Percentiles rank a stretch among this genome's conserved stretches.
phyloP scores from a whole-genome alignment of 2,329 filamentous ascomycete genomes.

The Aspergillus fijiensis region DNA sequence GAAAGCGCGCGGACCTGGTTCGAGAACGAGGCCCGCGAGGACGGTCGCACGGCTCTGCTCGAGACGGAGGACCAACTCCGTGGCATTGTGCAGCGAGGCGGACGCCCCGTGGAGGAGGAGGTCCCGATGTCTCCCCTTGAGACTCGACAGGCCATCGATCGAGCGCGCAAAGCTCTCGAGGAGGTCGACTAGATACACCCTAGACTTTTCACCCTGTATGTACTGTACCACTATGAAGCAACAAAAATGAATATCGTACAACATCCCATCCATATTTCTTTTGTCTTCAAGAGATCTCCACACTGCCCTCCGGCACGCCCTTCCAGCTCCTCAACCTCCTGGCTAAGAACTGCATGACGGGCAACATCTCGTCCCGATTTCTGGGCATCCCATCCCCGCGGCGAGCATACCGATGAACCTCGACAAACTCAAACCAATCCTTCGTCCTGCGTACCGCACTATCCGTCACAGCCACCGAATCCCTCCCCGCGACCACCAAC shows the following conservation, averaged over 20 bases:
- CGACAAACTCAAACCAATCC: constrained; percentile 64
- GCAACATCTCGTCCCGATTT: constrained; percentile 79
- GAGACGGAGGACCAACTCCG: constrained; percentile 54
- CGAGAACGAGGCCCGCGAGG: constrained; percentile 55
- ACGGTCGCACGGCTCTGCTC: constrained; percentile 56
- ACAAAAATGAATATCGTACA: constrained; percentile 4
- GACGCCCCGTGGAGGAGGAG: constrained; percentile 35
- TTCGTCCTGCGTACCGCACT: constrained; percentile 65
- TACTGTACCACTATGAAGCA: constrained; percentile 6
- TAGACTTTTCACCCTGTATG: not conserved
- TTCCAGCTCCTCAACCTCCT: constrained; percentile 43
- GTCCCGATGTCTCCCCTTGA: constrained; percentile 36
- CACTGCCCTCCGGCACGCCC: constrained; percentile 47
- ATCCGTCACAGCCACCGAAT: constrained; percentile 56
- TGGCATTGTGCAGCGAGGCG: constrained; percentile 47
- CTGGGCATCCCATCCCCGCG: constrained; percentile 78
- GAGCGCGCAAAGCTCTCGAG: constrained; percentile 49
- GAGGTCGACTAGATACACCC: constrained; percentile 25
- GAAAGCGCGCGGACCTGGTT: constrained; percentile 53
- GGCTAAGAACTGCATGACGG: constrained; percentile 76
- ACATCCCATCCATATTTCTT: not conserved
- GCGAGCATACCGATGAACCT: constrained; percentile 68
- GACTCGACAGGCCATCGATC: constrained; percentile 47
- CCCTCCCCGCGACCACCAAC: constrained; percentile 42
- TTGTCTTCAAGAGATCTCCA: constrained; percentile 37